These are phyloP conservation scores for Casuarina glauca DNA, from an alignment of 306 rosid species.

Conservation along the genomic window DNA sequence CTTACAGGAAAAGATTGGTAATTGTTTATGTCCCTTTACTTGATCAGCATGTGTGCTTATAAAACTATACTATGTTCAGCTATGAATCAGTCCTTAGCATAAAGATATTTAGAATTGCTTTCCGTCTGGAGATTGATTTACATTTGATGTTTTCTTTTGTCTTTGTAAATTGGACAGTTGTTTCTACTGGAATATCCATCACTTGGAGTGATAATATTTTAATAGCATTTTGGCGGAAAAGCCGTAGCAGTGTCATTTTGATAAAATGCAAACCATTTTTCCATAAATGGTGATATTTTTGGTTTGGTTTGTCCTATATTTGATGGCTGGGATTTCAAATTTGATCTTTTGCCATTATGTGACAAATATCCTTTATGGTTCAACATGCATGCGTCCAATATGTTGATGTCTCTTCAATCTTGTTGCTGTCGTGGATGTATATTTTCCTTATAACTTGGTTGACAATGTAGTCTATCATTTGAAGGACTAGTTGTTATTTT, in stretches of 20 bases:
- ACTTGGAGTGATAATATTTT: background rate
- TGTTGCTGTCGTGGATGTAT: background rate
- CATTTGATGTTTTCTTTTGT: background rate
- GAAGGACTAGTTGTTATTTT: background rate
- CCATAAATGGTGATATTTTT: background rate
- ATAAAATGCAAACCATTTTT: background rate
- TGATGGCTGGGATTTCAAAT: background rate
- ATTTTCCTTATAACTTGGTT: background rate
- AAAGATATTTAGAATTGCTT: conserved; percentile 1
- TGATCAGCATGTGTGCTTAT: conserved; percentile 13
- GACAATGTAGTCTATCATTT: background rate
- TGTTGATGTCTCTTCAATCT: background rate
- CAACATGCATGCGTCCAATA: background rate
- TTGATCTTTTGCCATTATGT: background rate
- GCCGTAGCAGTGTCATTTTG: background rate
- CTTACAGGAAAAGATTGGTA: conserved; percentile 81
- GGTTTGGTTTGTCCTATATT: conserved; percentile 1
- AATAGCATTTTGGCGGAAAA: background rate
- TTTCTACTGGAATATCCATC: background rate
- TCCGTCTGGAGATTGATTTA: background rate
- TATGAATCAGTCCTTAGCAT: background rate
- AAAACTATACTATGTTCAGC: background rate
- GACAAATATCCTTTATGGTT: background rate
- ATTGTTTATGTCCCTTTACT: conserved; percentile 29
- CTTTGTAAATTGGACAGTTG: background rate